Percentiles rank a stretch among this genome's conserved stretches.
Evolutionary conservation across 1,284 basidiomycete genomes (phyloP).

Genomic region (Moesziomyces sp.): DNA sequence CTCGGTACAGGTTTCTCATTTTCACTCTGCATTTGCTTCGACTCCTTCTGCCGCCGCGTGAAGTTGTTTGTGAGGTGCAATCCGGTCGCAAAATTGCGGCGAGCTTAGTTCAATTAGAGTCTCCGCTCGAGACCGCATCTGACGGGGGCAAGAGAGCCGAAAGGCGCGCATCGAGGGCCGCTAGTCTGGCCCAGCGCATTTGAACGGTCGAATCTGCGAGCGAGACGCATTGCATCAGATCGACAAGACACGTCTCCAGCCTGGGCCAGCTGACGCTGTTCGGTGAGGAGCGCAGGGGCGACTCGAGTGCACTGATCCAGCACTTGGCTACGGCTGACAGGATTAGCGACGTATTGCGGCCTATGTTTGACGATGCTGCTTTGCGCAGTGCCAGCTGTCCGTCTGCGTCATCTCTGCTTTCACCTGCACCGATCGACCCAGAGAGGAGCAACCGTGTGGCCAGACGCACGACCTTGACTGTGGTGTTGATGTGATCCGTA

Average conservation of each 20-base stretch:
- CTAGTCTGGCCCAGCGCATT: conserved; percentile 15
- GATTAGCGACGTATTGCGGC: not conserved
- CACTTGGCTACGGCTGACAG: conserved; percentile 21
- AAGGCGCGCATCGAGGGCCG: conserved; percentile 17
- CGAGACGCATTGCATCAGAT: conserved; percentile 7
- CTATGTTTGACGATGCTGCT: no score
- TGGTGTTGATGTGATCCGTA: conserved; percentile 10
- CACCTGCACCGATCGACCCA: not conserved
- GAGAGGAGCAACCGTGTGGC: conserved; percentile 12
- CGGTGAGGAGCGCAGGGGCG: conserved; percentile 3
- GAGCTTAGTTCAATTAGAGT: not conserved
- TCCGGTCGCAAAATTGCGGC: not conserved
- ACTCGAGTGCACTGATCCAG: conserved; percentile 15
- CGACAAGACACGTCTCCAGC: not conserved
- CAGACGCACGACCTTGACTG: not conserved
- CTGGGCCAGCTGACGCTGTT: conserved; percentile 6
- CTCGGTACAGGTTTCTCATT: not conserved
- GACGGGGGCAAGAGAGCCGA: not conserved
- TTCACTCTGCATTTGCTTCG: not conserved
- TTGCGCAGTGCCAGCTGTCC: not conserved
- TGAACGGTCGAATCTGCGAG: conserved; percentile 1
- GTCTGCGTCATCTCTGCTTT: no score
- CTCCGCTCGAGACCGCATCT: not conserved
- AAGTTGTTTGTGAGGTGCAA: no score
- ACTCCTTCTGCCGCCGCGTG: not conserved